Base-by-base conservation (phyloP, 2,329 filamentous ascomycete species). In the Colletotrichum lindemuthianum region DNA sequence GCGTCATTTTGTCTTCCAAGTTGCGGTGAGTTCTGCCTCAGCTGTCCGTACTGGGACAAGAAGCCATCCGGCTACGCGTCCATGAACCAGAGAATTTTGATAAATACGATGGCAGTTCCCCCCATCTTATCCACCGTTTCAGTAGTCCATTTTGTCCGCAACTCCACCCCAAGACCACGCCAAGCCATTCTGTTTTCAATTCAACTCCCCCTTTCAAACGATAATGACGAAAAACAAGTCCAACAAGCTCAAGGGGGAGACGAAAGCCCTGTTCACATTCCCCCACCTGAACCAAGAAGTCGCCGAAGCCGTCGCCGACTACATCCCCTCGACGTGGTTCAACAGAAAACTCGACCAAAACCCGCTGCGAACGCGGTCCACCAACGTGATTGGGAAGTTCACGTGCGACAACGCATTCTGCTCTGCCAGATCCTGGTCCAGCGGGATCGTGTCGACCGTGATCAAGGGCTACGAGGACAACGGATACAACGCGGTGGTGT, bases 401-500 rank as follows among this genome's bases (percentile, higher is more conserved):
- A 8, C 5, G 8, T 79, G 78, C 67, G 36, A 41, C 34, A 76
- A 76, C 49, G 24, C 44, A 0, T 51, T 11, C 0, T 78, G 75
- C 52, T 15, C 15, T 9, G 59, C 48, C 0, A 32, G 34, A 0
- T 65, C 63, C 13, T 79, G 78, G 78, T 45, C 50, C 2, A 81
- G 77, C 71, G 74, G 68, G 60, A 67, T 43, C 36, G 73, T 81
- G 13, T 66, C 74, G 7, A 74, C 78, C 12, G 69, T 67, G 0
- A 80, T 80, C 15, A 71, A 74, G 8, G 59, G 69, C 40, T 80
- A 77, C 45, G 33, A 32, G 0, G 49, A 43, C 0, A 50, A 70
- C 6, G 65, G 68, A 4, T 81, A 81, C 68, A 77, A 79, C 53
- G 77, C 72, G 0, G 45, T 71, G 2, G 74, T 80, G 0, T 80